A percentile compares a stretch with the other conserved stretches of the same genome.
These are phyloP conservation scores for Filobasidium floriforme DNA, from an alignment of 768 basidiomycete species.

Conservation along the genomic window DNA sequence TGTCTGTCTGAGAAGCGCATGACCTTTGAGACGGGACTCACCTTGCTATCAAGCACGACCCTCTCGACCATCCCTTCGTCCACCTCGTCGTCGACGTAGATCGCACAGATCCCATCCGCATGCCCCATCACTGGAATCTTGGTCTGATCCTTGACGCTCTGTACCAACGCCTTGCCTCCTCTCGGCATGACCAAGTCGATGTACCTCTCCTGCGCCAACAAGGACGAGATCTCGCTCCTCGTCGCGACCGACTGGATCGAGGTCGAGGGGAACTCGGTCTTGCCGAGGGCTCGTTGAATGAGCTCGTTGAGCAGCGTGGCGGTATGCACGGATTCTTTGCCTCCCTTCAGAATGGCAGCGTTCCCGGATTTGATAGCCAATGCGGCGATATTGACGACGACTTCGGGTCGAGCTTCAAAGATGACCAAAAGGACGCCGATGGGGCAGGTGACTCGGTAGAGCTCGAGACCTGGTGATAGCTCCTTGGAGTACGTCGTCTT, in stretches of 20 bases:
- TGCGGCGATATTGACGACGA: conserved; percentile 92
- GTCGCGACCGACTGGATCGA: conserved; percentile 91
- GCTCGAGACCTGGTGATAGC: conserved; percentile 74
- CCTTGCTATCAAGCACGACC: conserved; percentile 85
- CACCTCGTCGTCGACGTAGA: conserved; percentile 80
- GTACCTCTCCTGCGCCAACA: conserved; percentile 78
- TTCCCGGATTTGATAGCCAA: conserved; percentile 97
- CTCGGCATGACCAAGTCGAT: conserved; percentile 96
- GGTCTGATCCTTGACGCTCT: conserved; percentile 77
- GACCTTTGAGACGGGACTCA: conserved; percentile 39
- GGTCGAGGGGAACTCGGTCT: conserved; percentile 63
- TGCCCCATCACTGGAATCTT: conserved; percentile 98
- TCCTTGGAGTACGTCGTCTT: conserved; percentile 79
- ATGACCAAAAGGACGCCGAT: conserved; percentile 94
- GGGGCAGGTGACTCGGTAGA: conserved; percentile 90
- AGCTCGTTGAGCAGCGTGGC: conserved; percentile 66
- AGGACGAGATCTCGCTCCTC: conserved; percentile 76
- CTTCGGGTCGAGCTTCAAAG: conserved; percentile 94
- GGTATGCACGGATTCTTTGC: conserved; percentile 85
- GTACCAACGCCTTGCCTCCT: conserved; percentile 84
- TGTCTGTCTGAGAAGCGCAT: background rate
- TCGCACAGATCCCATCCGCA: conserved; percentile 87
- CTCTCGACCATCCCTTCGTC: conserved; percentile 69
- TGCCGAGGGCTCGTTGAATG: conserved; percentile 67
- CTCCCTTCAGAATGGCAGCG: conserved; percentile 92